Evolutionary conservation across 129 eudicot species (phyloP), one percentile per base, ranked within the genome.

Genomic region (Flaveria sonorensis): DNA sequence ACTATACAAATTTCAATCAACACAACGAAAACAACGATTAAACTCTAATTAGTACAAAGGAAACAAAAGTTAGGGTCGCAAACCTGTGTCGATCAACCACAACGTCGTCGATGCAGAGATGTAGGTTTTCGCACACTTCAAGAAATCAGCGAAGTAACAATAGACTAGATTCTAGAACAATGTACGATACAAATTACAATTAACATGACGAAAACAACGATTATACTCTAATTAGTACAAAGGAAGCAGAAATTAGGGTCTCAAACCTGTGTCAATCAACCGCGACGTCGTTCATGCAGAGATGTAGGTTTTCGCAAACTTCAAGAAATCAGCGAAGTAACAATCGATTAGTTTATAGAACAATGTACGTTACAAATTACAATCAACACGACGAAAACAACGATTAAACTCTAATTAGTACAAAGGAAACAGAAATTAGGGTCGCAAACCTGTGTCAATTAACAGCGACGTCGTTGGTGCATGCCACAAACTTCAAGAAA

Each of bases 221-320:
- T n/a, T n/a, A n/a, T n/a, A n/a, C n/a, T n/a, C n/a, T n/a, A n/a
- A n/a, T n/a, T n/a, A n/a, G n/a, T n/a, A n/a, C n/a, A n/a, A n/a
- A n/a, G n/a, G n/a, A n/a, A n/a, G n/a, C n/a, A n/a, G n/a, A 15
- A 24, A 53, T 36, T 68, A 77, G 81, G 81, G 75, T 55, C 68
- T 68, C 81, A 55, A 77, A 77, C 69, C 81, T 77, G 81, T 42
- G 47, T 42, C 20, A 19, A 59, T 23, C 15, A 47, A 11, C 30
- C 51, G 28, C 28, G 24, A 12, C 59, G 45, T 78, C 62, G 47
- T 70, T 43, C 71, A 59, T 70, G 70, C 36, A 24, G 45, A 23
- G 67, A 73, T 73, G 43, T 73, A 45, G 69, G 43, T 3, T 42
- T 73, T 50, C 12, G 20, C 24, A 20, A 59, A 21, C 62, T 23